Conservation (phyloP, 179 eudicot species). For the Nepenthes alata region DNA sequence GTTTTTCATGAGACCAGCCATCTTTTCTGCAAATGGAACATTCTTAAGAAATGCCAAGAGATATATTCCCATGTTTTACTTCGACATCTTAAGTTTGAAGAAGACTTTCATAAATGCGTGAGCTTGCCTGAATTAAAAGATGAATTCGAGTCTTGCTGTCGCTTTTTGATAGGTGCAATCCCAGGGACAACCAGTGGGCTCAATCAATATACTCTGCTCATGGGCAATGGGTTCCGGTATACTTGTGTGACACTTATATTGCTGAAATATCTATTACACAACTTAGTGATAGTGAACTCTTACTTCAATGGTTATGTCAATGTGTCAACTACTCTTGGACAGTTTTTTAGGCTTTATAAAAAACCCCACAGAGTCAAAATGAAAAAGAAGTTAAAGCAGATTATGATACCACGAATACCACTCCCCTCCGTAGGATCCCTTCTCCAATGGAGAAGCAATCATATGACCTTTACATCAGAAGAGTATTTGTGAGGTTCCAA, state of each 20-base stretch:
- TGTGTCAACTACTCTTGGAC: slow-evolving; percentile 42
- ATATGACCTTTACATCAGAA: slow-evolving; percentile 43
- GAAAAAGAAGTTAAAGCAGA: slow-evolving; percentile 70
- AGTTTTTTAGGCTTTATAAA: slow-evolving; percentile 49
- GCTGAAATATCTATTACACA: slow-evolving; percentile 56
- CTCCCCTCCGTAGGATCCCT: slow-evolving; percentile 50
- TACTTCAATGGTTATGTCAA: slow-evolving; percentile 65
- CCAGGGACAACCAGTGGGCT: slow-evolving; percentile 60
- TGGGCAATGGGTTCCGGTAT: slow-evolving; percentile 65
- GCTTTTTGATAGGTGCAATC: slow-evolving; percentile 45
- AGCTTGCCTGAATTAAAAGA: slow-evolving; percentile 46
- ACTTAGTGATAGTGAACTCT: slow-evolving; percentile 51
- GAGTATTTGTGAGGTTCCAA: slow-evolving; percentile 48
- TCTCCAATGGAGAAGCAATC: slow-evolving; percentile 78
- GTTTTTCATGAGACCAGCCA: slow-evolving; percentile 53
- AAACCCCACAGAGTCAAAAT: slow-evolving; percentile 43
- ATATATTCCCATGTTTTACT: slow-evolving; percentile 42
- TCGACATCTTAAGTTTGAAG: slow-evolving; percentile 42
- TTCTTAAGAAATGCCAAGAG: slow-evolving; percentile 59
- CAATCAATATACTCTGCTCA: slow-evolving; percentile 35
- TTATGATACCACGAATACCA: slow-evolving; percentile 38
- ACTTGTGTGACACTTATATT: slow-evolving; percentile 44
- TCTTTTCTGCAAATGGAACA: slow-evolving; percentile 61
- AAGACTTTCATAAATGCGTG: slow-evolving; percentile 61
- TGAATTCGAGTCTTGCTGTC: slow-evolving; percentile 58